A percentile compares a stretch with the other conserved stretches of the same genome.
These are phyloP conservation scores for Cytospora piceae DNA, from an alignment of 2,329 filamentous ascomycete genomes.

Conservation along the genomic window DNA sequence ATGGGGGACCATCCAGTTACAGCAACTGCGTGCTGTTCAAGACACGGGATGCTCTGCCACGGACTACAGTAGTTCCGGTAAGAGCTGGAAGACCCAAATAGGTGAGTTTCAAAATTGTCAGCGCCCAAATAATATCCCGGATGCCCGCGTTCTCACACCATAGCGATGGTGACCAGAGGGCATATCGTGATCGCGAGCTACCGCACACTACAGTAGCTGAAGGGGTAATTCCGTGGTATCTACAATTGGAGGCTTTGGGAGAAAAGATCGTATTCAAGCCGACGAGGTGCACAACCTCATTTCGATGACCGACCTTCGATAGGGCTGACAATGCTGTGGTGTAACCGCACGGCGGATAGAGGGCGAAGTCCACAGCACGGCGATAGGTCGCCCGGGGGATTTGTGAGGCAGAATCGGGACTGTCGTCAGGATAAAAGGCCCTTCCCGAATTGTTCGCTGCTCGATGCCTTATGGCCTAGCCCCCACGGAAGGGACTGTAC, in stretches of 20 bases:
- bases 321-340: slow-evolving; percentile 5
- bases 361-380: background rate
- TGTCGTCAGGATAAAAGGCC: background rate
- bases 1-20: slow-evolving; percentile 1
- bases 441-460: background rate
- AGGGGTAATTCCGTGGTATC: background rate
- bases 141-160: background rate
- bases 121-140: slow-evolving; percentile 4
- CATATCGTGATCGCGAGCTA: background rate
- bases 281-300: background rate
- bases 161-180: background rate
- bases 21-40: background rate
- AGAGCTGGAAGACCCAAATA: background rate
- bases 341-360: background rate
- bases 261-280: background rate
- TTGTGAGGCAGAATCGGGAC: background rate
- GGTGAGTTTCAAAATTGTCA: background rate
- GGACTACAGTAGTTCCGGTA: slow-evolving; percentile 2
- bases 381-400: background rate
- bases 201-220: background rate
- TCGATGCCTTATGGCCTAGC: background rate
- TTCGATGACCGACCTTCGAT: background rate
- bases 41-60: slow-evolving; percentile 19
- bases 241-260: background rate
- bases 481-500: slow-evolving; percentile 5